phyloP scores from a whole-genome alignment of 768 basidiomycete species.

The Termitomyces sp. region DNA sequence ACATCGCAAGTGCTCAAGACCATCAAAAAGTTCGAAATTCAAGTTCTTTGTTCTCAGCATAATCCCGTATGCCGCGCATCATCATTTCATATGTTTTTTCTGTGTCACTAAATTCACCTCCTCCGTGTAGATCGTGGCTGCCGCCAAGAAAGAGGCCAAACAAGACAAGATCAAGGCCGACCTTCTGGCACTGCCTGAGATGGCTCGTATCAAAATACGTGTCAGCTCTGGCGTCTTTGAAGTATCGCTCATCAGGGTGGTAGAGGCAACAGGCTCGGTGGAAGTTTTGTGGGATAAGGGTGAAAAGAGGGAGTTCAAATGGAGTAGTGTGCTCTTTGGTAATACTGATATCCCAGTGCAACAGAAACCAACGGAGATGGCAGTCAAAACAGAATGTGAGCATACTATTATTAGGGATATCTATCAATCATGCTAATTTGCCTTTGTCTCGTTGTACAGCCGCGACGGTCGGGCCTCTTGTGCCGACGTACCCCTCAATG shows the following conservation, averaged over 20 bases:
- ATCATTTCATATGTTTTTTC: neutral
- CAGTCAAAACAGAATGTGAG: constrained; percentile 46
- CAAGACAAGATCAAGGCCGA: constrained; percentile 71
- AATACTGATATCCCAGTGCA: constrained; percentile 66
- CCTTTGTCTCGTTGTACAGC: constrained; percentile 14
- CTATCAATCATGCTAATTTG: neutral
- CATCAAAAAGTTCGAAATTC: constrained; percentile 71
- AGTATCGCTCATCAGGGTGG: constrained; percentile 70
- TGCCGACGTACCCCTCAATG: constrained; percentile 28
- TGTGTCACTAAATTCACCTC: neutral
- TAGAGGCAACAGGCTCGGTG: constrained; percentile 66
- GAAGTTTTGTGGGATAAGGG: constrained; percentile 82
- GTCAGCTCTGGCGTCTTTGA: constrained; percentile 84
- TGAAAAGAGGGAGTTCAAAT: constrained; percentile 74
- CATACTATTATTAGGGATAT: constrained; percentile 6
- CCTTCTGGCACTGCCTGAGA: constrained; percentile 63
- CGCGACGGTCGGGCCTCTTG: constrained; percentile 20
- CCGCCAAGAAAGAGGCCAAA: constrained; percentile 71
- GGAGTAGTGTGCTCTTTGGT: constrained; percentile 79
- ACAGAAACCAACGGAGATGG: constrained; percentile 63
- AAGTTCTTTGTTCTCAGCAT: constrained; percentile 81
- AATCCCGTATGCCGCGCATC: constrained; percentile 73
- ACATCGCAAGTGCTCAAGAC: constrained; percentile 49
- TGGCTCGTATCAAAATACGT: constrained; percentile 81
- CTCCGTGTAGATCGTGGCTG: constrained; percentile 57